These are phyloP conservation scores for Dicorynia guianensis DNA, from an alignment of 306 rosid species.

Conservation along the genomic window DNA sequence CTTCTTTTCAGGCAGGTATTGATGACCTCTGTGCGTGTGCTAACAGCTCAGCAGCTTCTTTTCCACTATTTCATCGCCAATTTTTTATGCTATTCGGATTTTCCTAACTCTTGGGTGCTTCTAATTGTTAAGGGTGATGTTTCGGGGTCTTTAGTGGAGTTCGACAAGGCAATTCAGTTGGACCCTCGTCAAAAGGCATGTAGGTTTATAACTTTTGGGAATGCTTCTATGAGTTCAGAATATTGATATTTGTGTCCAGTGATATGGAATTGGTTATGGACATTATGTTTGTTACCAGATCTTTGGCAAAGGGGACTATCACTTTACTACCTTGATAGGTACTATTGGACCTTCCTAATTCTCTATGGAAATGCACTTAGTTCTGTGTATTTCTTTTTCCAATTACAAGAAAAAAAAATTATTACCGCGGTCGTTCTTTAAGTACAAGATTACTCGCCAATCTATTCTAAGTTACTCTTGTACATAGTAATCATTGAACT, in stretches of 20 bases:
- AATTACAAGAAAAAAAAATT: too few relatives aligned
- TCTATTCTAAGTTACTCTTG: not conserved
- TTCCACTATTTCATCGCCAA: not conserved
- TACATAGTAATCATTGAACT: not conserved
- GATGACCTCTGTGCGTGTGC: not conserved
- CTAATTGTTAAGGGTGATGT: conserved; percentile 69
- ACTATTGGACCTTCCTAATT: conserved; percentile 24
- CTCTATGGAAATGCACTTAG: too few relatives aligned
- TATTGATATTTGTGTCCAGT: conserved; percentile 22
- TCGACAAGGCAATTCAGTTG: conserved; percentile 80
- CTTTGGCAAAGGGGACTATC: conserved; percentile 98
- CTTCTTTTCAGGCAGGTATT: conserved; percentile 76
- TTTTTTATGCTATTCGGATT: not conserved
- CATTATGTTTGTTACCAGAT: conserved; percentile 63
- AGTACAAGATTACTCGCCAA: not conserved
- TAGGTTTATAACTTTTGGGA: conserved; percentile 49
- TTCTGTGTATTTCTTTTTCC: too few relatives aligned
- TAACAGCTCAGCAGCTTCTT: not conserved
- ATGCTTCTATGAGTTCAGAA: conserved; percentile 32
- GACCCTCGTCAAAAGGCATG: conserved; percentile 97
- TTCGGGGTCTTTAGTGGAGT: conserved; percentile 77
- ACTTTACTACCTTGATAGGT: conserved; percentile 86
- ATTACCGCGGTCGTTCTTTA: too few relatives aligned
- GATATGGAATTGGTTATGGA: conserved; percentile 36
- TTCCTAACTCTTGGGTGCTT: conserved; percentile 20